phyloP scores from a whole-genome alignment of 75 land plant species.

The Selaginella moellendorffii region DNA sequence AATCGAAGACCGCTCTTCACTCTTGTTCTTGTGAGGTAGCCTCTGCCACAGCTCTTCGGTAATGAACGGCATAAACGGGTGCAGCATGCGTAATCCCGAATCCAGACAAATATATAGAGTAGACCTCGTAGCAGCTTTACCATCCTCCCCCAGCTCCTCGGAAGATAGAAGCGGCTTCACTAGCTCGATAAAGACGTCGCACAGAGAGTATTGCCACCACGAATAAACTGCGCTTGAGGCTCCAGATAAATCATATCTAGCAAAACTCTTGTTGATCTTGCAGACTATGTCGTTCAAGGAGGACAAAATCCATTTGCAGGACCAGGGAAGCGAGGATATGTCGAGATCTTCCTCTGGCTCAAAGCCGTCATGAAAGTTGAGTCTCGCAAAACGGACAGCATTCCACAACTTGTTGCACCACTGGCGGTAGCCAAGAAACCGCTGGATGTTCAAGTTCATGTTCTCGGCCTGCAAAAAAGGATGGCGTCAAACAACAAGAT shows the following conservation, averaged over 20 bases:
- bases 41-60: conserved; percentile 95
- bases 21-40: conserved; percentile 39
- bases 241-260: conserved; percentile 56
- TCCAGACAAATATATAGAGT: conserved; percentile 77
- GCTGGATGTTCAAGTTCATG: conserved; percentile 71
- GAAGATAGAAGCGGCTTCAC: conserved; percentile 50
- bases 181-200: conserved; percentile 86
- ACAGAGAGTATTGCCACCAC: conserved; percentile 80
- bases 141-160: conserved; percentile 16
- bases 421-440: conserved; percentile 82
- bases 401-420: conserved; percentile 97
- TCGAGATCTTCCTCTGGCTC: conserved; percentile 28
- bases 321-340: conserved; percentile 33
- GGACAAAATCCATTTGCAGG: conserved; percentile 79
- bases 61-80: conserved; percentile 92
- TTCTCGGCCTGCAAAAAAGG: conserved; percentile 56
- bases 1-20: conserved; percentile 51
- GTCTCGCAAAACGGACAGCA: conserved; percentile 80
- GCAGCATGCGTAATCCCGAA: conserved; percentile 69
- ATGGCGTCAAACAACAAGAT: conserved; percentile 3
- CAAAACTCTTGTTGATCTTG: conserved; percentile 43
- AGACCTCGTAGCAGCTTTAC: conserved; percentile 42
- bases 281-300: conserved; percentile 54
- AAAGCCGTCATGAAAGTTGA: conserved; percentile 51
- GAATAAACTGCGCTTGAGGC: conserved; percentile 59